Conservation (phyloP, 257 asterid genomes). For the Sherardia arvensis region DNA sequence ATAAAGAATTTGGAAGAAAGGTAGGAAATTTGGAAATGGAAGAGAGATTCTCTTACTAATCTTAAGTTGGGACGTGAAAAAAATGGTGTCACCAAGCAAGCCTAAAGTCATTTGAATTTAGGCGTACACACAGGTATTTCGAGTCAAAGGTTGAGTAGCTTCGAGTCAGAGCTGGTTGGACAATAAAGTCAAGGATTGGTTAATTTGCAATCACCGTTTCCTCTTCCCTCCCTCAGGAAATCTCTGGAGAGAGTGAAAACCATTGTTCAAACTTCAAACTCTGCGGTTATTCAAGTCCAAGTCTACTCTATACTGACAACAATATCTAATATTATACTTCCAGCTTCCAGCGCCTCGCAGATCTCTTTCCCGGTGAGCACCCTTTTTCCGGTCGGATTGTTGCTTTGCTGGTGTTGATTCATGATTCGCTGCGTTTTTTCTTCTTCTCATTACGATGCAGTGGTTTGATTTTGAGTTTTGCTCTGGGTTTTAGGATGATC, state of each 20-base stretch:
- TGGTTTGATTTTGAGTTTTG: not conserved
- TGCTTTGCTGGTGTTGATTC: not conserved
- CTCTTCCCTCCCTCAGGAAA: not conserved
- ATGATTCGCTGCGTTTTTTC: not conserved
- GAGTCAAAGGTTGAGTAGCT: not conserved
- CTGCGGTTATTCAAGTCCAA: not conserved
- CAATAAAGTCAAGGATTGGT: not conserved
- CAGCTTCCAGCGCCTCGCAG: not conserved
- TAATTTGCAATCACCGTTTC: not conserved
- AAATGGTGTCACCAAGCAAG: too few relatives aligned
- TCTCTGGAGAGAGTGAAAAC: not conserved
- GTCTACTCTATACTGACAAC: not conserved
- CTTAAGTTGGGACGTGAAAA: too few relatives aligned
- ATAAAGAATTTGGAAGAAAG: too few relatives aligned
- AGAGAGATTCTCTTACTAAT: too few relatives aligned
- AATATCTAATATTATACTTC: not conserved
- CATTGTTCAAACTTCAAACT: not conserved
- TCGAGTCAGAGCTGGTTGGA: not conserved
- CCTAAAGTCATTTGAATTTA: not conserved
- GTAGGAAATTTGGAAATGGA: too few relatives aligned
- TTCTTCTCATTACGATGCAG: not conserved
- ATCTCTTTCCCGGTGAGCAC: not conserved
- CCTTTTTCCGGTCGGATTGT: not conserved
- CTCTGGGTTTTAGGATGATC: constrained; percentile 1
- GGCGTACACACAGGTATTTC: not conserved